Base-by-base conservation (phyloP, 2,329 filamentous ascomycete species). In the Penicillium hesseltinei region DNA sequence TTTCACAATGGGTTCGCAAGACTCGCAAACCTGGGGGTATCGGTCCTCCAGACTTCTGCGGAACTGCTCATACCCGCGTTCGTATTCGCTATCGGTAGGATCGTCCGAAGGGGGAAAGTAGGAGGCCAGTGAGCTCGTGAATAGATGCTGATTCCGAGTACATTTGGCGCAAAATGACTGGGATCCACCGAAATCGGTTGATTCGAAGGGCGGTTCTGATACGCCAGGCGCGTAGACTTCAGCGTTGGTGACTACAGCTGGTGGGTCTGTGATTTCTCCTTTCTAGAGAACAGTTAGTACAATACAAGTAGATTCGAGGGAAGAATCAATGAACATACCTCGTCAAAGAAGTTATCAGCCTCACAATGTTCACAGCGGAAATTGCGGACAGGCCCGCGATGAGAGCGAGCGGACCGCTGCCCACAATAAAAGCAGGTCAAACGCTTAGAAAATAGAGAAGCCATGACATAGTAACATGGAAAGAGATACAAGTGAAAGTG, bases 241-340 rank as follows among this genome's bases (percentile, higher is more conserved):
- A 59, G 73, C 72, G 47, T 77, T 76, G n/a, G 81, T 82, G 57
- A 84, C 84, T 21, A 82, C 77, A 25, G 87, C 80, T 2, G 91
- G 92, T 27, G 92, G 91, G 73, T 99, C 93, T 55, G 90, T 89
- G 63, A 97, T 94, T 50, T 95, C 87, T 68, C 93, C 93, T 72
- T 91, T 85, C 89, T 94, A 3, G 4, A 9, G 8, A n/a, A 21
- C 50, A 43, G 27, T 63, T 57, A 66, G 69, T 51, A 67, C 62
- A 10, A 49, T 23, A 54, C 52, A 33, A 43, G 47, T 57, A n/a
- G 35, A 19, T 19, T 31, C 29, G n/a, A 39, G 13, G n/a, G 17
- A 31, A 33, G 5, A 33, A 44, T 23, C n/a, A 31, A 49, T 40
- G 25, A 43, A 71, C 79, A 58, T 77, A 94, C 92, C 79, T 93